Base-by-base conservation (phyloP, 345 rosid species). In the Salix koriyanagi region DNA sequence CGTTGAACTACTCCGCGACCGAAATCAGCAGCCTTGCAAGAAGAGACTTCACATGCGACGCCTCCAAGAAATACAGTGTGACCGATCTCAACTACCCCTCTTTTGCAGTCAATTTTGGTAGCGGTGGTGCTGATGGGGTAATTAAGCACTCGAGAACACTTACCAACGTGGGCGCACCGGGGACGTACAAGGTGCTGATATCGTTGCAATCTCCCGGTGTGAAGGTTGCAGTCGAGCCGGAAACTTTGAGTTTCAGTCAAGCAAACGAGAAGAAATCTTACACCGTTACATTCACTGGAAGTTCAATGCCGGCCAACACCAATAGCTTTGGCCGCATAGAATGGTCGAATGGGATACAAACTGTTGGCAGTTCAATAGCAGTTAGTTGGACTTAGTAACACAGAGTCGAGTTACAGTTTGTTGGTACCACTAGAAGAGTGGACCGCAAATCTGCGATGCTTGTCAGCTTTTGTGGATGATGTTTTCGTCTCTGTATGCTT, bases 221-320 rank as follows among this genome's bases (percentile, higher is more conserved):
- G n/a, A 87, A 90, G 84, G 83, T 90, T 25, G 74, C 91, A 25
- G 90, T 94, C 34, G 85, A 82, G 80, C 98, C 98, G 15, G 84
- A 80, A 68, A 76, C 80, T 58, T 84, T 94, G 84, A 84, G 76
- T 68, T 94, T 94, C 75, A 69, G 83, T 25, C 54, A 78, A 80
- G 85, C 66, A 19, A 86, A 90, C 21, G 97, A 91, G 91, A 88
- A 88, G 83, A 83, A 91, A 81, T 78, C 90, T 8, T 95, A 86
- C 42, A 91, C 90, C 2, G 97, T 89, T 28, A 90, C 96, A 15
- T 88, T 91, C 61, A 86, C 89, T 0, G 94, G 79, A 9, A 86
- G 80, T 68, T 75, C 88, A 28, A 79, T 77, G 83, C 79, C 90
- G 5, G 5, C 86, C 0, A 82, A 71, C 64, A 80, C 86, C 15